Percentiles rank a stretch among this genome's conserved stretches.
phyloP scores from a whole-genome alignment of 2,329 filamentous ascomycete species.

The Neoscytalidium dimidiatum region DNA sequence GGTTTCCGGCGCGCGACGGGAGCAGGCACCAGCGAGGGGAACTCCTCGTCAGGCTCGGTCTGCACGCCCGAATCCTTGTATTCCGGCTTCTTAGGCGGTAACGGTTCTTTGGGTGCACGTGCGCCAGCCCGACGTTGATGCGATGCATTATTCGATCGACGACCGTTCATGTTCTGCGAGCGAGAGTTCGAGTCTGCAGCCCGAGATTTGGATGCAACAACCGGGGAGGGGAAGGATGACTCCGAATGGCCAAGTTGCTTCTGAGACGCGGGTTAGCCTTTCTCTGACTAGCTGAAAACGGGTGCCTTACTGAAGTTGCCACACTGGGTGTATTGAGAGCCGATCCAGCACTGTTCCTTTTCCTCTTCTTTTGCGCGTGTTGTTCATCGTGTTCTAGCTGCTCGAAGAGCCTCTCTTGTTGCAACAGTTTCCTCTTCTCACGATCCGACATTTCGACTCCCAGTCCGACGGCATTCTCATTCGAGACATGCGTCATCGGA shows the following conservation, averaged over 20 bases:
- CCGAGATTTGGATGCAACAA: slow-evolving; percentile 28
- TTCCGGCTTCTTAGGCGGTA: slow-evolving; percentile 37
- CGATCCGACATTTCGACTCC: slow-evolving; percentile 60
- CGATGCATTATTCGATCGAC: slow-evolving; percentile 17
- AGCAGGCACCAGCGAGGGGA: slow-evolving; percentile 32
- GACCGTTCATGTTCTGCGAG: slow-evolving; percentile 14
- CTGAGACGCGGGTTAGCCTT: slow-evolving; percentile 28
- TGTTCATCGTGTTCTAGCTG: slow-evolving; percentile 61
- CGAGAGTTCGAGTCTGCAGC: slow-evolving; percentile 19
- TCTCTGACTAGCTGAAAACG: slow-evolving; percentile 19
- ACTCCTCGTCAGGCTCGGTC: slow-evolving; percentile 45
- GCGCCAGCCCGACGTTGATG: slow-evolving; percentile 27
- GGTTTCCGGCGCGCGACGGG: slow-evolving; percentile 30
- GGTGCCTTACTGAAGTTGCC: slow-evolving; percentile 43
- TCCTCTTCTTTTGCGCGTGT: slow-evolving; percentile 54
- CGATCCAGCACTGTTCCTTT: slow-evolving; percentile 58
- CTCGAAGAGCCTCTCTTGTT: slow-evolving; percentile 63
- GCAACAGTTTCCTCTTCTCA: slow-evolving; percentile 64
- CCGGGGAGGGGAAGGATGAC: slow-evolving; percentile 27
- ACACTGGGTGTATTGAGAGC: slow-evolving; percentile 53
- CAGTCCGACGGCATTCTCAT: slow-evolving; percentile 44
- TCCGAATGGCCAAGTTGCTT: slow-evolving; percentile 39
- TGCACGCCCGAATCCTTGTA: slow-evolving; percentile 33
- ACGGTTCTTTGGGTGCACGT: slow-evolving; percentile 37
- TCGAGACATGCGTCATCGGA: slow-evolving; percentile 55